Conservation (phyloP, 805 yeast genomes). For the Saturnispora zaruensis region DNA sequence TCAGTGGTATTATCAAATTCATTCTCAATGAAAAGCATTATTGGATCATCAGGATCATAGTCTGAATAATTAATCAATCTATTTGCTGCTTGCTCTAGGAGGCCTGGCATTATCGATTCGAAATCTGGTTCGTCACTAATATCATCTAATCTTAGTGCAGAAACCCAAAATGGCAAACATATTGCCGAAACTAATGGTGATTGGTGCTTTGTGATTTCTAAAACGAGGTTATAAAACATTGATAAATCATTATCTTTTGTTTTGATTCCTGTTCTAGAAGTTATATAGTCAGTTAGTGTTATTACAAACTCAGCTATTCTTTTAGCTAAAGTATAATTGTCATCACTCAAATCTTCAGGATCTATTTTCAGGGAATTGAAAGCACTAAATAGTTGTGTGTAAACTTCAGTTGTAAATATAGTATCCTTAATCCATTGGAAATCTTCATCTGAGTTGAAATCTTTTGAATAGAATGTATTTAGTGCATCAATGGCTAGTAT, state of each 20-base stretch:
- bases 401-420: conserved; percentile 68
- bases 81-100: conserved; percentile 69
- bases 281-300: conserved; percentile 71
- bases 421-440: conserved; percentile 71
- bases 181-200: conserved; percentile 86
- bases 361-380: conserved; percentile 52
- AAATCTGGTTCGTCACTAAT: conserved; percentile 51
- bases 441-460: conserved; percentile 57
- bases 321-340: conserved; percentile 70
- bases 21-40: conserved; percentile 60
- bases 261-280: conserved; percentile 11
- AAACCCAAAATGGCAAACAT: conserved; percentile 90
- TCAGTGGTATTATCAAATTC: conserved; percentile 90
- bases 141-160: conserved; percentile 75
- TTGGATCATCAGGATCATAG: conserved; percentile 53
- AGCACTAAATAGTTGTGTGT: conserved; percentile 55
- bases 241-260: conserved; percentile 53
- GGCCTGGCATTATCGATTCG: conserved; percentile 48
- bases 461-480: conserved; percentile 79
- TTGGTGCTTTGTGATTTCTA: conserved; percentile 74
- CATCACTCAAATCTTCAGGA: conserved; percentile 62
- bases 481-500: conserved; percentile 85
- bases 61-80: conserved; percentile 67
- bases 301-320: conserved; percentile 92
- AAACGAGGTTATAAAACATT: conserved; percentile 63